Base-by-base conservation (phyloP, 805 yeast genomes). In the Schwanniomyces vanrijiae region DNA sequence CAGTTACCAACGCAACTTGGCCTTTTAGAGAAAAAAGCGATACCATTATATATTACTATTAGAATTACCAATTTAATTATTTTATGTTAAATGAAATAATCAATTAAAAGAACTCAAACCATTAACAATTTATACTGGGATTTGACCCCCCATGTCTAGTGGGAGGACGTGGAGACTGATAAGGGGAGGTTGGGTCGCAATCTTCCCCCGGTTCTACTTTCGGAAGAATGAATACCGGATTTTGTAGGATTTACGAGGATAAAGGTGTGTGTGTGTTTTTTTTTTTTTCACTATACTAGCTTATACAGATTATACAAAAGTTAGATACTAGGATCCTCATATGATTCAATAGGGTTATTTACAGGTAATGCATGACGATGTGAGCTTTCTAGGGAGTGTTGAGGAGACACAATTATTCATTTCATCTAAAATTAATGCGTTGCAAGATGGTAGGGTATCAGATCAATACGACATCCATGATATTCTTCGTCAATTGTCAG, bases 1-100 rank as follows among this genome's bases (percentile, higher is more conserved):
- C 86, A 10, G 84, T 75, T 25, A 78, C 59, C 16, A 75, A 52
- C 9, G 76, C 76, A 5, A 64, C 66, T 52, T 73, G 69, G 9
- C 75, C 77, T 42, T 62, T 60, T 24, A 73, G 60, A 7, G 77
- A 71, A 72, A 76, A 46, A 64, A 55, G 37, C 6, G 45, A 29
- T 11, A 22, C 7, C 44, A 43, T 43, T 22, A 18, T 16, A 18
- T 31, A 13, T 10, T 16, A 7, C 11, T 31, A 7, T 31, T 14
- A 14, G 9, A 14, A 16, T 31, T 9, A 7, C 29, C 29, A 26
- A 26, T 26, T 26, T 10, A 18, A 14, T 31, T 16, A 16, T 14
- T 25, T 25, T 26, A 22, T 22, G 8, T 22, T 22, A 22, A 8
- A n/a, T n/a, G n/a, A n/a, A n/a, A n/a, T n/a, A n/a, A n/a, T 24